Base-by-base conservation (phyloP, 192 early-diverging fungal species). In the Coemansia sp. region DNA sequence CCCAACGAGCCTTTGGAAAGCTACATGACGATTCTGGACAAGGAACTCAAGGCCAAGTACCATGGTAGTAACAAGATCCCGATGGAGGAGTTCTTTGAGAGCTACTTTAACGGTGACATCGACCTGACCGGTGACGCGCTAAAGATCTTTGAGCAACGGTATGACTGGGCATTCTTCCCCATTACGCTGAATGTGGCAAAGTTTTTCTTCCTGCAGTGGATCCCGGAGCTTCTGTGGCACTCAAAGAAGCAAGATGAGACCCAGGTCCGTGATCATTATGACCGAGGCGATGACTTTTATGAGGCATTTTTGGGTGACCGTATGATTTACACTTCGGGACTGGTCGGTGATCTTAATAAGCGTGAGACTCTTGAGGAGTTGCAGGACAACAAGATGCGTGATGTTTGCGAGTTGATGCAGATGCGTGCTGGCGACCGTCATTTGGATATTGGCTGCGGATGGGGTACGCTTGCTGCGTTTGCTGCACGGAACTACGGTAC, bases 231-330 rank as follows among this genome's bases (percentile, higher is more conserved):
- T n/a, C 73, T 99, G 57, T 92, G 92, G 94, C 96, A 99, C 86
- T 93, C 92, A 33, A 90, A 90, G 81, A 93, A 94, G 80, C 96
- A 99, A 85, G 96, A 99, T 76, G 94, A 97, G 83, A 91, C 92
- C 68, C 96, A 99, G 82, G 95, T 99, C 62, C 88, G 94, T 63
- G 94, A 97, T 56, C 94, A 97, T 86, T 99, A 99, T 80, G 96
- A 99, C 83, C 90, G 96, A 66, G 96, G 96, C 60, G 92, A 99
- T 84, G 96, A 99, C 76, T 99, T 99, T 68, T 97, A 97, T 80
- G 91, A 88, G 25, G 92, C 92, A 31, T 96, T 96, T 85, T 76
- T 99, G 58, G 96, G 96, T 52, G 89, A 91, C 48, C 86, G 85
- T 67, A 99, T 99, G 96, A 85, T 96, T 56, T 99, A 99, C 84